Evolutionary conservation across 2,329 filamentous ascomycete genomes (phyloP).

Genomic region (Penicillium thymicola): DNA sequence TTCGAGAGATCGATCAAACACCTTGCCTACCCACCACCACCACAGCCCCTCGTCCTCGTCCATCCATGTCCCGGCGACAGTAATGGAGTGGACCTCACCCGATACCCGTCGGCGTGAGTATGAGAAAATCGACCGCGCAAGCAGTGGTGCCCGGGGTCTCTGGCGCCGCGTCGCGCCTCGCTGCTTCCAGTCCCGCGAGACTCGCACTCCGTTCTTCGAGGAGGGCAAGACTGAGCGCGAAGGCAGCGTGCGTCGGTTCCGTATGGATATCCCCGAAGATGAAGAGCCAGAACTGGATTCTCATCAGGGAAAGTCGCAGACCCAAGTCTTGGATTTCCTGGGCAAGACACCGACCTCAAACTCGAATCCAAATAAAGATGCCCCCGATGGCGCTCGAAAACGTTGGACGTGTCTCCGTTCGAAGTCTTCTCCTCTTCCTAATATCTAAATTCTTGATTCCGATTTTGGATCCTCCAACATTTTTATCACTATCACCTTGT

Average conservation of each 20-base stretch:
- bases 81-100: slow-evolving; percentile 48
- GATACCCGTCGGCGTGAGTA: slow-evolving; percentile 45
- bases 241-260: slow-evolving; percentile 45
- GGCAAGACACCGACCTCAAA: neutral
- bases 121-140: slow-evolving; percentile 53
- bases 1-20: slow-evolving; percentile 16
- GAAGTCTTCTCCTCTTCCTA: slow-evolving; percentile 7
- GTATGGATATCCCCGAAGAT: slow-evolving; percentile 43
- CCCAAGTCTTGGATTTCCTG: slow-evolving; percentile 8
- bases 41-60: slow-evolving; percentile 25
- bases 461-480: neutral
- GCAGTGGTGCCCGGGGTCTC: slow-evolving; percentile 41
- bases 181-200: slow-evolving; percentile 36
- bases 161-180: slow-evolving; percentile 42
- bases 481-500: neutral
- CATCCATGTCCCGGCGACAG: slow-evolving; percentile 33
- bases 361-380: neutral
- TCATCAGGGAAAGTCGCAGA: slow-evolving; percentile 1
- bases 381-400: slow-evolving; percentile 3
- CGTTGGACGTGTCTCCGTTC: slow-evolving; percentile 18
- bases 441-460: neutral
- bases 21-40: slow-evolving; percentile 13
- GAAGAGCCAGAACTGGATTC: slow-evolving; percentile 13
- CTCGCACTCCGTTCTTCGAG: slow-evolving; percentile 43
- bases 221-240: slow-evolving; percentile 41